These are phyloP conservation scores for Zychaea mexicana DNA, from an alignment of 371 early-diverging fungal species.

Conservation along the genomic window DNA sequence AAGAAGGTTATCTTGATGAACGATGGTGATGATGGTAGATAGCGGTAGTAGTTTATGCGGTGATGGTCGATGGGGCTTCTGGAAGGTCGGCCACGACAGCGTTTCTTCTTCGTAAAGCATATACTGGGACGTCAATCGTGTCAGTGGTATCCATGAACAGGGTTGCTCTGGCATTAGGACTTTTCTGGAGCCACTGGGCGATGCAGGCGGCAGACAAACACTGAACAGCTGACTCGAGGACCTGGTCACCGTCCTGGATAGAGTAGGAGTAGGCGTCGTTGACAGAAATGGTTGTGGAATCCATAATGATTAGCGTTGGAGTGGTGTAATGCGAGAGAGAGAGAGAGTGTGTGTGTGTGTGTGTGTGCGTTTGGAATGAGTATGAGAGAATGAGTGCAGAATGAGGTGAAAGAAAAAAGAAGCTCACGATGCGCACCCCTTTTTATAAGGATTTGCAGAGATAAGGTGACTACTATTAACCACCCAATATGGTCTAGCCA, in stretches of 20 bases:
- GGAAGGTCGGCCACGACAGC: conserved; percentile 49
- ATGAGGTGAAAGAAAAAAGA: neutral
- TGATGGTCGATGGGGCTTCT: conserved; percentile 35
- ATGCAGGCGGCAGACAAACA: conserved; percentile 31
- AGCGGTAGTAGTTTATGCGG: conserved; percentile 8
- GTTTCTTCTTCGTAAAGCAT: conserved; percentile 45
- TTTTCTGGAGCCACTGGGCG: conserved; percentile 43
- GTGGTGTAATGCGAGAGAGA: no score
- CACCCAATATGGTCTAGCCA: neutral
- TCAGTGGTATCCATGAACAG: conserved; percentile 34
- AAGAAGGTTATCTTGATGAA: no score
- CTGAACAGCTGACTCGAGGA: conserved; percentile 31
- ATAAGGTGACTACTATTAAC: neutral
- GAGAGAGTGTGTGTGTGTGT: no score
- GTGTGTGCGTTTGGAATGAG: neutral
- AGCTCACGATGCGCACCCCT: neutral
- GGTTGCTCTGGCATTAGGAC: conserved; percentile 42
- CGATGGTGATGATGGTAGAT: no score
- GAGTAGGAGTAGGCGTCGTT: conserved; percentile 21
- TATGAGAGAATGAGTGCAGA: neutral
- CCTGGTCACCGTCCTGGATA: conserved; percentile 41
- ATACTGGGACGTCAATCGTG: conserved; percentile 39
- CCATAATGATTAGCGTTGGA: neutral
- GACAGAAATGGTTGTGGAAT: neutral
- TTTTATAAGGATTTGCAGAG: neutral